phyloP scores from a whole-genome alignment of 805 yeast genomes.

The Candida montana region DNA sequence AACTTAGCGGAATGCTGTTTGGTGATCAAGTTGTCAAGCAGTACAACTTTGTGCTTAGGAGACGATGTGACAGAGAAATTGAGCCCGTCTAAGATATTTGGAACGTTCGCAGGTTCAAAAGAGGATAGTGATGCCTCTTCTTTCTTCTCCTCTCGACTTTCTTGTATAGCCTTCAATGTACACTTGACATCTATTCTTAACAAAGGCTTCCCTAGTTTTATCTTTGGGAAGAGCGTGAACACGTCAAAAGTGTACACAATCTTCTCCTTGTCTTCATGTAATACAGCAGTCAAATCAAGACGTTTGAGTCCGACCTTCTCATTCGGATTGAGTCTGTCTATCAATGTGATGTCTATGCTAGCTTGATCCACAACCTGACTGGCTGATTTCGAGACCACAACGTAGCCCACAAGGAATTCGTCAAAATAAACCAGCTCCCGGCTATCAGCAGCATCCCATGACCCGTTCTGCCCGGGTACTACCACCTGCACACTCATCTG shows the following conservation, averaged over 20 bases:
- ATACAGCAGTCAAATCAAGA: not conserved
- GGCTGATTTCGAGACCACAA: conserved; percentile 2
- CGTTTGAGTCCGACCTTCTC: not conserved
- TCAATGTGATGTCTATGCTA: not conserved
- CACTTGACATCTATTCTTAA: conserved; percentile 10
- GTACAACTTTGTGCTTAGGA: conserved; percentile 5
- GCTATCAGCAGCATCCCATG: not conserved
- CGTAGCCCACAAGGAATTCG: conserved; percentile 12
- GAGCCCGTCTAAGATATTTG: conserved; percentile 19
- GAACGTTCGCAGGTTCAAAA: conserved; percentile 17
- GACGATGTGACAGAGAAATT: conserved; percentile 5
- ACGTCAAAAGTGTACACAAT: conserved; percentile 12
- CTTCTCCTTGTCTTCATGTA: not conserved
- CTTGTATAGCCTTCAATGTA: not conserved
- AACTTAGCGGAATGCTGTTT: conserved; percentile 7
- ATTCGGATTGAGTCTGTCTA: not conserved
- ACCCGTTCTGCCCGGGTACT: not conserved
- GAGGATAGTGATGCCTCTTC: not conserved
- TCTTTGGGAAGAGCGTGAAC: conserved; percentile 21
- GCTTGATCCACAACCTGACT: conserved; percentile 1
- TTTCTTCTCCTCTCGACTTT: not conserved
- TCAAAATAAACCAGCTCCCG: conserved; percentile 11
- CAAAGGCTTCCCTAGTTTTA: conserved; percentile 16
- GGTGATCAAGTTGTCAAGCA: conserved; percentile 17
- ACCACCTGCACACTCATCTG: conserved; percentile 1